phyloP scores from a whole-genome alignment of 1,139 yeast genomes.

The Tardiomyces depauwii region DNA sequence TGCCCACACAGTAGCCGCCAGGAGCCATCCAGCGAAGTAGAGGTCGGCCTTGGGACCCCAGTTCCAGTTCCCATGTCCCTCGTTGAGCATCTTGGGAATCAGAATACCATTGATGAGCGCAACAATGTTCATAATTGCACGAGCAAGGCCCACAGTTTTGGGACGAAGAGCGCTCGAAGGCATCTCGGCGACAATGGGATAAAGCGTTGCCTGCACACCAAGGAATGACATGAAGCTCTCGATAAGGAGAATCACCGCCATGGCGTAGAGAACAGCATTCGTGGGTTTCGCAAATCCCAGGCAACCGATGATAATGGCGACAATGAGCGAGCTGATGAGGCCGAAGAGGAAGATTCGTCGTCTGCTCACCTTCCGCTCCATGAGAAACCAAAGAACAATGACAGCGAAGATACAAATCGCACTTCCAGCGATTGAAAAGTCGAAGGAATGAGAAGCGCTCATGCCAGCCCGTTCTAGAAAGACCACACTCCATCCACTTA shows the following conservation, averaged over 20 bases:
- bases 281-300: not conserved
- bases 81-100: slow-evolving; percentile 51
- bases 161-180: slow-evolving; percentile 46
- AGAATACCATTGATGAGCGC: slow-evolving; percentile 36
- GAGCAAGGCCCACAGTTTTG: slow-evolving; percentile 45
- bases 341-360: slow-evolving; percentile 30
- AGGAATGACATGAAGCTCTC: slow-evolving; percentile 35
- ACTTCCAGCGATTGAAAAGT: slow-evolving; percentile 20
- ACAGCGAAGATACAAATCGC: slow-evolving; percentile 42
- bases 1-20: slow-evolving; percentile 26
- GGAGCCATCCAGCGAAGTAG: slow-evolving; percentile 37
- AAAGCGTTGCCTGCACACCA: slow-evolving; percentile 49
- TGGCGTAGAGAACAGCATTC: not conserved
- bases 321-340: not conserved
- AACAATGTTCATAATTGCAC: slow-evolving; percentile 33
- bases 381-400: slow-evolving; percentile 39
- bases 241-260: slow-evolving; percentile 10
- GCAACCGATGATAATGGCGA: slow-evolving; percentile 7
- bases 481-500: slow-evolving; percentile 24
- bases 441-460: slow-evolving; percentile 12
- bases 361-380: slow-evolving; percentile 36
- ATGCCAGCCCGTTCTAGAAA: slow-evolving; percentile 19
- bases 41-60: slow-evolving; percentile 44
- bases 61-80: slow-evolving; percentile 42
- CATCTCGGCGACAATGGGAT: slow-evolving; percentile 45